Conservation (phyloP, 2,329 filamentous ascomycete genomes). For the Beauveria medogensis region DNA sequence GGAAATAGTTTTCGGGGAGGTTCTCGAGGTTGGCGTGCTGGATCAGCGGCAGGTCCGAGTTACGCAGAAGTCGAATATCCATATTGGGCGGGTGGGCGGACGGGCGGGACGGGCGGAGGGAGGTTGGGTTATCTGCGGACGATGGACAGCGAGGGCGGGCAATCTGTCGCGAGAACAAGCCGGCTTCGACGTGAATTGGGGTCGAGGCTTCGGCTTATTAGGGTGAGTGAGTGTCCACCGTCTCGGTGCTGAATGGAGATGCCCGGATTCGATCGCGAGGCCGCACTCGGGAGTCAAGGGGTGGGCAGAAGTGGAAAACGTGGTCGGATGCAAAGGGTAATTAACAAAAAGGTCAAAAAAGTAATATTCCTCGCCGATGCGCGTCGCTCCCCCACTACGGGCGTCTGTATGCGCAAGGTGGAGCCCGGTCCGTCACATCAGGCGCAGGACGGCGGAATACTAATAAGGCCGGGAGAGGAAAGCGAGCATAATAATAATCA, state of each 20-base stretch:
- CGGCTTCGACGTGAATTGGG: background rate
- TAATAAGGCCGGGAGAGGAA: background rate
- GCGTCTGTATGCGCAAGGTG: conserved; percentile 28
- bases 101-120: background rate
- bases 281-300: background rate
- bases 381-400: background rate
- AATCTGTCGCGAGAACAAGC: background rate
- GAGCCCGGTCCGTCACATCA: conserved; percentile 54
- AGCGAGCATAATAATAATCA: background rate
- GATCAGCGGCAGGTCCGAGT: conserved; percentile 81
- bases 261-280: background rate
- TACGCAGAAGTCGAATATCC: conserved; percentile 82
- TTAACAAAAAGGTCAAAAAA: background rate
- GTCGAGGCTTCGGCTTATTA: background rate
- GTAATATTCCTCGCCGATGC: background rate
- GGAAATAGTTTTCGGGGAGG: conserved; percentile 98
- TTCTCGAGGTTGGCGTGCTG: conserved; percentile 99
- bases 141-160: background rate
- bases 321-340: background rate
- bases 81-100: conserved; percentile 37
- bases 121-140: background rate
- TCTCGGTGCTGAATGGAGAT: background rate
- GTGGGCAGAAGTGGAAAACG: background rate
- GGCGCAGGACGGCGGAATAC: background rate
- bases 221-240: too few relatives aligned